phyloP scores from a whole-genome alignment of 768 basidiomycete species.

The Mrakia gelida region DNA sequence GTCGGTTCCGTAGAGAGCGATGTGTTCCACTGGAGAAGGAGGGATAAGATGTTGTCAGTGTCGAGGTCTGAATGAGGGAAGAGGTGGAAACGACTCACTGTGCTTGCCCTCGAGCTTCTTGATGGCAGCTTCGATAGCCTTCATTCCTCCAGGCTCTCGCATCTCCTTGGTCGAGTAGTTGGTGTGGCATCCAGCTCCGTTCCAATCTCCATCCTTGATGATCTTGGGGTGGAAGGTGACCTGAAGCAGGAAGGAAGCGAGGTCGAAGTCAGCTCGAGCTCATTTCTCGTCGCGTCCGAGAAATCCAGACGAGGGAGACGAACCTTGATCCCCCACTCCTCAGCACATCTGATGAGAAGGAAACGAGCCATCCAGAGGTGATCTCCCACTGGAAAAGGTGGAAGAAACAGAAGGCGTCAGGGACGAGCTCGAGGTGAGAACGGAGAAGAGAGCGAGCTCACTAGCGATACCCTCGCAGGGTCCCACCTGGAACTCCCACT shows the following conservation, averaged over 20 bases:
- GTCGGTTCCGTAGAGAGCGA: slow-evolving; percentile 64
- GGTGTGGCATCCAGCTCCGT: slow-evolving; percentile 83
- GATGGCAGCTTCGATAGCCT: slow-evolving; percentile 85
- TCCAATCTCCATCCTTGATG: slow-evolving; percentile 87
- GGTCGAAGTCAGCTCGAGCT: background rate
- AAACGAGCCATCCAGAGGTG: slow-evolving; percentile 97
- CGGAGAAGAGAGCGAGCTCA: background rate
- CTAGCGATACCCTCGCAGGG: slow-evolving; percentile 92
- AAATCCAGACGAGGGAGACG: background rate
- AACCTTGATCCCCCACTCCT: slow-evolving; percentile 86
- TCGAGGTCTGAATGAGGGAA: background rate
- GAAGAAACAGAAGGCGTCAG: background rate
- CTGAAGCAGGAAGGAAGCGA: background rate
- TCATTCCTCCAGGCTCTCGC: slow-evolving; percentile 91
- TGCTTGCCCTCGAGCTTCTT: slow-evolving; percentile 87
- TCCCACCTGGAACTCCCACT: slow-evolving; percentile 99
- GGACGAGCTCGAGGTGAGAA: background rate
- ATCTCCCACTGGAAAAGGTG: slow-evolving; percentile 65
- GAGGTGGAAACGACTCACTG: slow-evolving; percentile 24
- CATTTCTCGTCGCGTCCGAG: background rate
- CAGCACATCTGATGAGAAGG: slow-evolving; percentile 89
- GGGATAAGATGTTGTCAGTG: background rate
- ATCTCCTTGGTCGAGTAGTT: slow-evolving; percentile 94
- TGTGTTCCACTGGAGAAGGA: slow-evolving; percentile 31
- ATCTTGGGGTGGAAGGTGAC: slow-evolving; percentile 96